Base-by-base conservation (phyloP, 345 rosid species). In the Erysimum cheiranthoides region DNA sequence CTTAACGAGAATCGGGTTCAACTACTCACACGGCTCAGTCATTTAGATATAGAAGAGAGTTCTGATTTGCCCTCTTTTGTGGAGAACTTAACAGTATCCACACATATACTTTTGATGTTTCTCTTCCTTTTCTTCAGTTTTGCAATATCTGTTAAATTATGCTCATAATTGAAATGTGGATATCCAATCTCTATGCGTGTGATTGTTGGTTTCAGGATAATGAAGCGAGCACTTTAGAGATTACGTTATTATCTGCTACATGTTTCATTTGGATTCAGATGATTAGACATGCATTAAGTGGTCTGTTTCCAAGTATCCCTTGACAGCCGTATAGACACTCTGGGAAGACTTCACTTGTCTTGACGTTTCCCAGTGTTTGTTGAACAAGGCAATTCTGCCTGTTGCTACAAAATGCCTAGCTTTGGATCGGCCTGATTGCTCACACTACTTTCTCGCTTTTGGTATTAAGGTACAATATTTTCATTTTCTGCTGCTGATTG, bases 321-420 rank as follows among this genome's bases (percentile, higher is more conserved):
- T 88, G 75, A 91, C 89, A 36, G 63, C 18, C 58, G 64, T 71
- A 65, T 83, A 72, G 94, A 67, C 81, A 42, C 77, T 88, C 61
- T 93, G 97, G 98, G 97, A 93, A 68, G 94, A 88, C 78, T 87
- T 82, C 65, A 92, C 97, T 54, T 95, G 99, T 82, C 89, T 90
- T 86, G 99, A 90, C 79, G 80, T 83, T 21, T 86, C 89, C 8
- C 97, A 89, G 47, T 95, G 99, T 81, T 70, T 83, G 78, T 75
- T 95, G 65, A 92, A 92, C 86, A 87, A 87, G 78, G 78, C 79
- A 38, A 85, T 92, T 28, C 35, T 95, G 68, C 78, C 73, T 28
- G 87, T 89, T 31, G 91, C 90, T 64, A 75, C 86, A 0, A 92
- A 88, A 73, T 84, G 67, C 75, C 73, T 90, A 2, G 81, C 82